phyloP scores from a whole-genome alignment of 2,329 filamentous ascomycete species.

The Pseudogymnoascus sp. region DNA sequence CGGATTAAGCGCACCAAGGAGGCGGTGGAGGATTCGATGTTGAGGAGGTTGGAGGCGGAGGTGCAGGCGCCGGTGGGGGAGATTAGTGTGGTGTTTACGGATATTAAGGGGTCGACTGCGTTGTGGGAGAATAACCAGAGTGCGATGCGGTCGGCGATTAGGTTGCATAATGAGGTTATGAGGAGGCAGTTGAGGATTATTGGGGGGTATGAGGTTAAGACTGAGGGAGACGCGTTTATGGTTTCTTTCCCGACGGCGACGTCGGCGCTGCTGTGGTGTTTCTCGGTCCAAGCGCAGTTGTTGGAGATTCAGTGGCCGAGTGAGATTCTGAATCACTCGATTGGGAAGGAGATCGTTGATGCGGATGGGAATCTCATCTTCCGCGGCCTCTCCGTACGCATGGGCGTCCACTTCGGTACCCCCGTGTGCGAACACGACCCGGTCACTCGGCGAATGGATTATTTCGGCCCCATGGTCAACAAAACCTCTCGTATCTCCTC shows the following conservation, averaged over 20 bases:
- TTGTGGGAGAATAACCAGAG: conserved; percentile 93
- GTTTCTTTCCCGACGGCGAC: conserved; percentile 96
- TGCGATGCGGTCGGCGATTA: conserved; percentile 94
- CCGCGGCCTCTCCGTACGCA: conserved; percentile 85
- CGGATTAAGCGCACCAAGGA: conserved; percentile 57
- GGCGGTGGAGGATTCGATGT: conserved; percentile 67
- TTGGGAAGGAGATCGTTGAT: conserved; percentile 75
- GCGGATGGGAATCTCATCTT: conserved; percentile 85
- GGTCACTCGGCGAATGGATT: conserved; percentile 96
- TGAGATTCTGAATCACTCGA: conserved; percentile 79
- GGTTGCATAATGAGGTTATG: conserved; percentile 96
- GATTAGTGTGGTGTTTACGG: conserved; percentile 90
- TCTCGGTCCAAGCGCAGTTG: conserved; percentile 81
- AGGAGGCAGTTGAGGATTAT: conserved; percentile 85
- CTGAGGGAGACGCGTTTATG: conserved; percentile 99
- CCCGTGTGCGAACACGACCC: conserved; percentile 94
- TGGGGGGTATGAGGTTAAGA: conserved; percentile 98
- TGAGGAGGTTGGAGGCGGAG: conserved; percentile 79
- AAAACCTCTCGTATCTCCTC: conserved; percentile 88
- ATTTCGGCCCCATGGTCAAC: conserved; percentile 99
- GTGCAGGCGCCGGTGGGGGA: conserved; percentile 87
- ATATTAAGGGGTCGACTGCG: conserved; percentile 96
- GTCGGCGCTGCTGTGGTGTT: conserved; percentile 89
- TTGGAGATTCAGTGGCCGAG: conserved; percentile 88
- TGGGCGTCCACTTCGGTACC: conserved; percentile 94